Percentiles rank a stretch among this genome's conserved stretches.
Evolutionary conservation across 73 alveolate species (phyloP).

Genomic region (Urostyla sp.): DNA sequence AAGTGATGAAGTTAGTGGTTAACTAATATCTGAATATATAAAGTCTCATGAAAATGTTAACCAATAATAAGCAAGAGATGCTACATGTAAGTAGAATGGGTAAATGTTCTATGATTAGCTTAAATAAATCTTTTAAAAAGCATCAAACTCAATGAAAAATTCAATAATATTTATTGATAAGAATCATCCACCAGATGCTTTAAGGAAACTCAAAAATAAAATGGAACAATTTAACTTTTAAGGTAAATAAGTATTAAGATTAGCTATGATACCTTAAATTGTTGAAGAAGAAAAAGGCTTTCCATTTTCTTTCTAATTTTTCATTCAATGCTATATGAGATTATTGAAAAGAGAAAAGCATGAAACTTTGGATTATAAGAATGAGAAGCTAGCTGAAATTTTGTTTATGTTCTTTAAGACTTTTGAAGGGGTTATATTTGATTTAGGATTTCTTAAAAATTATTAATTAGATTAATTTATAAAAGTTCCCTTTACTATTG

Average conservation of each 20-base stretch:
- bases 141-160: slow-evolving; percentile 30
- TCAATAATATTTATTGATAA: slow-evolving; percentile 83
- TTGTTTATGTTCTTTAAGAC: slow-evolving; percentile 8
- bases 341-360: slow-evolving; percentile 57
- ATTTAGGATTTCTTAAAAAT: background rate
- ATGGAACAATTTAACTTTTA: slow-evolving; percentile 63
- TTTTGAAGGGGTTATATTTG: slow-evolving; percentile 24
- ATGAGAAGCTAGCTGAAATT: slow-evolving; percentile 23
- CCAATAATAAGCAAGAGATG: slow-evolving; percentile 80
- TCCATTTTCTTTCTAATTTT: slow-evolving; percentile 29
- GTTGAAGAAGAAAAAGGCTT: background rate
- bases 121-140: slow-evolving; percentile 50
- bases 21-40: slow-evolving; percentile 71
- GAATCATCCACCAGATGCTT: slow-evolving; percentile 91
- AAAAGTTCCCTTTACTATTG: slow-evolving; percentile 55
- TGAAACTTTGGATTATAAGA: slow-evolving; percentile 60
- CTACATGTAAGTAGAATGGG: slow-evolving; percentile 77
- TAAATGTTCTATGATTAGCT: slow-evolving; percentile 67
- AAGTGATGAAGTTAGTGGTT: slow-evolving; percentile 80
- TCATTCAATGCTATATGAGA: slow-evolving; percentile 60
- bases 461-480: slow-evolving; percentile 14
- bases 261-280: background rate
- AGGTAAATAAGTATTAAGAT: background rate
- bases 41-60: slow-evolving; percentile 64
- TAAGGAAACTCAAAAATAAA: slow-evolving; percentile 71